Percentiles rank a stretch among this genome's conserved stretches.
Evolutionary conservation across 176 grass and related monocot genomes (phyloP).

Genomic region (Paspalum vaginatum): DNA sequence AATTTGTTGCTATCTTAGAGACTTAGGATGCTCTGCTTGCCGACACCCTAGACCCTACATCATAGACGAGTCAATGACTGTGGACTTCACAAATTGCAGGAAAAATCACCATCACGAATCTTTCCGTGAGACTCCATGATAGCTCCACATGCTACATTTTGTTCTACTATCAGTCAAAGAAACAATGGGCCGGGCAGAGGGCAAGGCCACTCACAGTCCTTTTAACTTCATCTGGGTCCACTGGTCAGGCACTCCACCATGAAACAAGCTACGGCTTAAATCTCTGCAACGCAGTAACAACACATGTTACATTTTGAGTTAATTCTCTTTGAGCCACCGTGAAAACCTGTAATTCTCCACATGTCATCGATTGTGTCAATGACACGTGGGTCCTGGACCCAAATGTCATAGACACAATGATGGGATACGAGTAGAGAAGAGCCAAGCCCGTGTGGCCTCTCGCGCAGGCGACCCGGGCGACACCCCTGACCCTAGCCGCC

Average conservation of each 20-base stretch:
- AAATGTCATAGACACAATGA: no score
- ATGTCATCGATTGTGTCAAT: no score
- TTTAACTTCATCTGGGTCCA: slow-evolving; percentile 76
- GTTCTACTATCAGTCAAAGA: slow-evolving; percentile 10
- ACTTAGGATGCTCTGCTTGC: slow-evolving; percentile 25
- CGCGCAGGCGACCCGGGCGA: no score
- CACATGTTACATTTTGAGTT: not conserved
- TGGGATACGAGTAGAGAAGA: no score
- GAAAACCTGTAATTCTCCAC: no score
- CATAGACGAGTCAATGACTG: slow-evolving; percentile 15
- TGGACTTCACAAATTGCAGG: slow-evolving; percentile 34
- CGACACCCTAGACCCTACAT: slow-evolving; percentile 13
- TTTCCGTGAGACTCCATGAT: slow-evolving; percentile 7
- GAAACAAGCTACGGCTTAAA: slow-evolving; percentile 71
- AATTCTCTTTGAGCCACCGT: no score
- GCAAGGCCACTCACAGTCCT: slow-evolving; percentile 69
- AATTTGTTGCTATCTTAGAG: slow-evolving; percentile 37
- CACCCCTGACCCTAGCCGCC: no score
- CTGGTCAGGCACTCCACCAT: slow-evolving; percentile 58
- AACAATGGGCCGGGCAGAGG: slow-evolving; percentile 4
- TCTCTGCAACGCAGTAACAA: slow-evolving; percentile 55
- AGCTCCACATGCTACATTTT: slow-evolving; percentile 23
- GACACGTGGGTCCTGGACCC: no score
- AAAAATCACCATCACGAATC: not conserved
- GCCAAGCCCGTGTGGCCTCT: no score